Evolutionary conservation across 1,139 yeast genomes (phyloP), one percentile per base, ranked within the genome.

Genomic region (Saccharomyces hybrid): DNA sequence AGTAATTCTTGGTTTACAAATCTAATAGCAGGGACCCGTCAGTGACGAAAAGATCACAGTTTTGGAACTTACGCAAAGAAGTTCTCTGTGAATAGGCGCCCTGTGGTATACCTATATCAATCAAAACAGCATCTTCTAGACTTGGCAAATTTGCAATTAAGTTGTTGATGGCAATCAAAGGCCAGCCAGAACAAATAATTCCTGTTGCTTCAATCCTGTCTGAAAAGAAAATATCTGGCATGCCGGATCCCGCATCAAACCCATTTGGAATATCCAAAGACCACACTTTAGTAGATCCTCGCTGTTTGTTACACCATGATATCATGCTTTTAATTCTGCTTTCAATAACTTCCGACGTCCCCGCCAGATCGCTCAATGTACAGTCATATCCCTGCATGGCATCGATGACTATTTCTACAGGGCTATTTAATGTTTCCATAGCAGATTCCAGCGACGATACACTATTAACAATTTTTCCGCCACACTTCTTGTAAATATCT

Each of bases 211-310:
- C 59, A 13, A 74, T 61, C 8, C 68, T 62, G 5, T 60, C 62
- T 9, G 67, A 64, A 44, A 68, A 67, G 26, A 38, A 38, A 6
- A 38, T 20, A 51, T 64, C 66, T 30, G 60, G 62, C 4, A 83
- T 77, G 7, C 96, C 97, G 0, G 95, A 83, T 4, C 95, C 88
- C 7, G 95, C 86, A 65, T 89, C 96, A 47, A 87, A 75, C 6
- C 97, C 97, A 0, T 91, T 80, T 2, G 96, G 95, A 34, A 88
- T 80, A 64, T 89, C 96, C 28, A 90, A 69, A 0, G 96, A 86
- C 74, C 88, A 73, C 13, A 84, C 73, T 50, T 81, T 78, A 7
- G 78, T 73, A 49, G 73, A 73, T 46, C 73, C 75, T 13, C 67
- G 67, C n/a, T 78, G 78, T 51, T 73, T 74, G 51, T 86, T 86